Base-by-base conservation (phyloP, 2,329 filamentous ascomycete species). In the Scedosporium minutisporum region DNA sequence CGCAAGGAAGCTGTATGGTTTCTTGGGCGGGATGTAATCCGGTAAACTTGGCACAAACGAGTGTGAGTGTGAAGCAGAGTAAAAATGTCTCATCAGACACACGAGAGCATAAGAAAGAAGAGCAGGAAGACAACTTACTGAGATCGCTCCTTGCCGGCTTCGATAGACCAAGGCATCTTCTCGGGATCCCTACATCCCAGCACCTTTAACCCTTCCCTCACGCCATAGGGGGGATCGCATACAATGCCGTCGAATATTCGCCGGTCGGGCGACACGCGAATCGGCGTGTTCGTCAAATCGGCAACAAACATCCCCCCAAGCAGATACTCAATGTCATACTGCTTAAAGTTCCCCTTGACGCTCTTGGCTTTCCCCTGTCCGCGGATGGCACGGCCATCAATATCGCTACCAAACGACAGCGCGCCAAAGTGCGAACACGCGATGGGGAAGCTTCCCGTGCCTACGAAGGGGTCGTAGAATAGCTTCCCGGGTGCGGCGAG, bases 181-280 rank as follows among this genome's bases (percentile, higher is more conserved):
- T 80, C 80, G 0, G 84, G 82, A 68, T 95, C 87, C 65, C 87
- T 85, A 62, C 85, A 82, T 0, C 95, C 95, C 0, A 99, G 80
- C 1, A 99, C 93, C 69, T 90, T 90, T 64, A 97, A 75, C 0
- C 95, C 95, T 74, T 99, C 95, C 58, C 95, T 83, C 5, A 99
- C 92, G 2, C 95, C 95, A 71, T 99, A 99, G 0, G 95, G 95
- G 18, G 95, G 95, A 75, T 99, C 95, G 69, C 93, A 97, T 6
- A 97, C 81, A 64, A 99, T 96, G 3, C 91, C 93, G 73, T 99
- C 93, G 64, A 97, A 85, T 66, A 88, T 82, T 60, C 84, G 73
- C n/a, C 70, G 73, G 33, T 73, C 69, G 38, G 74, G 75, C 59
- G 71, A 69, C 63, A 72, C 75, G 53, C 84, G 79, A 23, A 97